phyloP scores from a whole-genome alignment of 169 alveolate species.

The Eimeria sp. region DNA sequence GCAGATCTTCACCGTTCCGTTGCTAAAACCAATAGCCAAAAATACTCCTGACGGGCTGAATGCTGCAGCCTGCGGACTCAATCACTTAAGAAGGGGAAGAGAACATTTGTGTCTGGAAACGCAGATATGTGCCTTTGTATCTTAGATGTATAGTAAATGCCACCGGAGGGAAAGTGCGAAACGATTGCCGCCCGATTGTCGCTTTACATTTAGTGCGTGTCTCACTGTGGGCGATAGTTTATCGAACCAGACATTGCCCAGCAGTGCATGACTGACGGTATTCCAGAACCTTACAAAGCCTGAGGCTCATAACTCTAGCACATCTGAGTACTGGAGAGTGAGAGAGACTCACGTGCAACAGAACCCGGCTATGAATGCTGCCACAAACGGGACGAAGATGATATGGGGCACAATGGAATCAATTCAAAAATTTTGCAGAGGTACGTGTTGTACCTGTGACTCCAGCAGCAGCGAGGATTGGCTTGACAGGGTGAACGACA shows the following conservation, averaged over 20 bases:
- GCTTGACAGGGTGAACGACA: constrained; percentile 39
- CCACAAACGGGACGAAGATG: neutral
- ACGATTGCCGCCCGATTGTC: neutral
- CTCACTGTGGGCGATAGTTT: constrained; percentile 75
- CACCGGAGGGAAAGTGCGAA: neutral
- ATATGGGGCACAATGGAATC: neutral
- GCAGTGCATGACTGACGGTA: constrained; percentile 53
- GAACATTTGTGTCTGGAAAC: neutral
- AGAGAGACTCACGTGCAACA: neutral
- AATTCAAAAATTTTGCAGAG: neutral
- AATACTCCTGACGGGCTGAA: constrained; percentile 21
- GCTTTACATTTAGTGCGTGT: neutral
- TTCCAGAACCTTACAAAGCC: constrained; percentile 82
- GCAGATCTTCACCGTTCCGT: constrained; percentile 74
- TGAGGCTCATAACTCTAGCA: neutral
- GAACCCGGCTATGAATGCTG: neutral
- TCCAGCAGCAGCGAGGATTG: constrained; percentile 47
- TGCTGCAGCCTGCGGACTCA: constrained; percentile 40
- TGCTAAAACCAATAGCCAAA: constrained; percentile 70
- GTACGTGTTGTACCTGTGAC: constrained; percentile 12
- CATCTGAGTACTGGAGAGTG: neutral
- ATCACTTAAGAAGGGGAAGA: neutral
- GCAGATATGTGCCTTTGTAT: neutral
- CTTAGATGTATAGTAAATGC: neutral
- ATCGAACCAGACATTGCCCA: constrained; percentile 70